Percentiles rank a stretch among this genome's conserved stretches.
Evolutionary conservation across 192 early-diverging fungal species (phyloP).

Genomic region (Umbelopsis isabellina): DNA sequence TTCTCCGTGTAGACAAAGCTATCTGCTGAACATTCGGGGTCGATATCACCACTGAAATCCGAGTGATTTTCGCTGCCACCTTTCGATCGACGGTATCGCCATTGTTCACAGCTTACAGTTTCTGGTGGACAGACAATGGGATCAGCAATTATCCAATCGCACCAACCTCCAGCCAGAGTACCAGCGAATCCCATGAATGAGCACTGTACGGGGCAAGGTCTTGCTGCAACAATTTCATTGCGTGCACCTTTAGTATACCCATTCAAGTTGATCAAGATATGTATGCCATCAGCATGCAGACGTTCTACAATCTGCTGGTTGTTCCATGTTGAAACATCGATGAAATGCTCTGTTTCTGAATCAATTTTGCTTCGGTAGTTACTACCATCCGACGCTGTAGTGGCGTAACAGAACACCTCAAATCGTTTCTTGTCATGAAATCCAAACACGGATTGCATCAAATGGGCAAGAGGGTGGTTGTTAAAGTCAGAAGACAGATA

Average conservation of each 20-base stretch:
- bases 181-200: conserved; percentile 95
- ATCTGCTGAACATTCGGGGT: conserved; percentile 57
- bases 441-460: conserved; percentile 96
- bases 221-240: conserved; percentile 93
- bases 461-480: conserved; percentile 90
- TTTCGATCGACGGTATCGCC: conserved; percentile 52
- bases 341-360: conserved; percentile 75
- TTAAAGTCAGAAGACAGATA: conserved; percentile 94
- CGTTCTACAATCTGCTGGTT: conserved; percentile 77
- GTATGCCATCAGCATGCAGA: conserved; percentile 77
- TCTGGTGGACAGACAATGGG: conserved; percentile 74
- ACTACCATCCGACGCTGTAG: conserved; percentile 77
- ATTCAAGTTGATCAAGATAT: conserved; percentile 91
- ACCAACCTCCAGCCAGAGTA: conserved; percentile 85
- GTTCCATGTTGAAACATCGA: conserved; percentile 75
- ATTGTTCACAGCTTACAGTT: conserved; percentile 63
- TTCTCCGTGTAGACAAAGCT: conserved; percentile 86
- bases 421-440: conserved; percentile 80
- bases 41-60: conserved; percentile 60
- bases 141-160: conserved; percentile 81
- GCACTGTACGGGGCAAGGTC: conserved; percentile 87
- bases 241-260: conserved; percentile 96
- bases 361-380: conserved; percentile 83
- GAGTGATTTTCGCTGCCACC: conserved; percentile 29
- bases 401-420: conserved; percentile 83